phyloP scores from a whole-genome alignment of 192 early-diverging fungal species.

The Backusella mclennaniae region DNA sequence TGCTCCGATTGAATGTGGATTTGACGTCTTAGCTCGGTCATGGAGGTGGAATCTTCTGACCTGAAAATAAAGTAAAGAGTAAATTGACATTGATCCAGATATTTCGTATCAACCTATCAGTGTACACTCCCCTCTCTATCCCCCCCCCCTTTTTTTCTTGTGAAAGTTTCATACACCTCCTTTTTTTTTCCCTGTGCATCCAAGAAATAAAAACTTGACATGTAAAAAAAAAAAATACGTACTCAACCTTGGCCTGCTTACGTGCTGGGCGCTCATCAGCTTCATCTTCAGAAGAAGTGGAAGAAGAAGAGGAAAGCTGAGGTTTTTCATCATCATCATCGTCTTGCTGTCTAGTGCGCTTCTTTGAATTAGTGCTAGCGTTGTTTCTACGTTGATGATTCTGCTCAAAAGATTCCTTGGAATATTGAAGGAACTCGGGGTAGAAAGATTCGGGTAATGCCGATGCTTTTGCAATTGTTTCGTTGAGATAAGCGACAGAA shows the following conservation, averaged over 20 bases:
- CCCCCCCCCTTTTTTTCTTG: neutral
- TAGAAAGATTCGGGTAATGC: conserved; percentile 37
- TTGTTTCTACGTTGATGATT: conserved; percentile 16
- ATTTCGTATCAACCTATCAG: neutral
- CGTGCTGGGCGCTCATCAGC: conserved; percentile 9
- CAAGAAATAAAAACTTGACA: neutral
- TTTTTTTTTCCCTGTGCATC: neutral
- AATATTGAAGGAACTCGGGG: conserved; percentile 39
- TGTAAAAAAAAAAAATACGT: neutral
- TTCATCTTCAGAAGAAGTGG: conserved; percentile 3
- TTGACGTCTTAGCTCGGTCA: conserved; percentile 35
- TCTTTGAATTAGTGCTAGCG: conserved; percentile 12
- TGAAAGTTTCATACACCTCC: neutral
- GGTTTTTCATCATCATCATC: conserved; percentile 7
- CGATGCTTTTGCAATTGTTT: conserved; percentile 39
- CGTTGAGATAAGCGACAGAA: conserved; percentile 27
- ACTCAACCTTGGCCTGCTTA: conserved; percentile 6
- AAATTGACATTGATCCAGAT: conserved; percentile 5
- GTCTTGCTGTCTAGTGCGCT: conserved; percentile 10
- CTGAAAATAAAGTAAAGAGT: conserved; percentile 3
- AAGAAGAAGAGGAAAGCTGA: neutral
- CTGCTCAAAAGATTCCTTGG: conserved; percentile 39
- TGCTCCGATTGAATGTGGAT: conserved; percentile 41
- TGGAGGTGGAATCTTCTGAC: conserved; percentile 3
- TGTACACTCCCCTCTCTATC: neutral